Base-by-base conservation (phyloP, 768 basidiomycete genomes). In the Mycena maculata region DNA sequence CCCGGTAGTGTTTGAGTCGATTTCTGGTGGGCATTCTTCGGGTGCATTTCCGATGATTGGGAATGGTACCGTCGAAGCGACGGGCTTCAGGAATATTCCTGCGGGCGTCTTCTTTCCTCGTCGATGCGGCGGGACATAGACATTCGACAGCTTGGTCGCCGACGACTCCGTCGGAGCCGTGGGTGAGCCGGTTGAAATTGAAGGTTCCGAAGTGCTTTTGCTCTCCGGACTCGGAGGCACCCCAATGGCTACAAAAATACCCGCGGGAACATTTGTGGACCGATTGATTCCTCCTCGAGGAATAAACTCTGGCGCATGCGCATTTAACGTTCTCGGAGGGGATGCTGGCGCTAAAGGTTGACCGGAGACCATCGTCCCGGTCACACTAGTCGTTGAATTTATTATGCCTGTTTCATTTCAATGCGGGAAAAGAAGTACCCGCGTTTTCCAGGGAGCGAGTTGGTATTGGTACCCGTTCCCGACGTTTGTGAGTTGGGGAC, bases 21-120 rank as follows among this genome's bases (percentile, higher is more conserved):
- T 38, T 38, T 25, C 25, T 20, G 47, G 25, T 27, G 25, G 25
- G 4, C 10, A n/a, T 9, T 18, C 20, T n/a, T 31, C 56, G n/a
- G n/a, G n/a, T n/a, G n/a, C n/a, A 7, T 36, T 28, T 15, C 18
- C 15, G 27, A 25, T 28, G 13, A 5, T 38, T 10, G 64, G 64
- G 38, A 65, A 65, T 3, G 57, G 49, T 18, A 65, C 38, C 10
- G 57, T 65, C 18, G 64, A 59, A 41, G 25, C 18, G 7, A 38
- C 12, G 8, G 52, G 27, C 20, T 58, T 58, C 28, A 50, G 48
- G 20, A 58, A 56, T 31, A 57, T 22, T 20, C 62, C 63, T 1
- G 25, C 33, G 12, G 31, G 11, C 6, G 38, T 18, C 33, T 7
- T 13, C 13, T 33, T 41, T 50, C 28, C 52, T 28, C 63, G 63